Evolutionary conservation across 495 filamentous ascomycete species (phyloP).

Genomic region (Tetracladium marchalianum): DNA sequence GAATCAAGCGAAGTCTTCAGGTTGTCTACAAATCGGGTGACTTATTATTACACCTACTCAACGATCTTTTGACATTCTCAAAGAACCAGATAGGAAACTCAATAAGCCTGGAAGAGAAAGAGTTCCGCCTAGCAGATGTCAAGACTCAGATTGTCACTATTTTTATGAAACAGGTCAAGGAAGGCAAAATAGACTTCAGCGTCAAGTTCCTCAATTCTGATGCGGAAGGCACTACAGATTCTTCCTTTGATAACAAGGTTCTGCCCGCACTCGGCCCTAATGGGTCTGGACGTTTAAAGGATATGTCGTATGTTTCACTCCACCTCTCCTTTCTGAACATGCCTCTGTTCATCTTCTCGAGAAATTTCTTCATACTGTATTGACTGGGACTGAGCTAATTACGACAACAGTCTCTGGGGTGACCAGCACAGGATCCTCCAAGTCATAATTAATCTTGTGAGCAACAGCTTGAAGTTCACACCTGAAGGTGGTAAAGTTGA

Average conservation of each 20-base stretch:
- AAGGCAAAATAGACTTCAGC: conserved; percentile 60
- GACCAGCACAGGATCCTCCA: conserved; percentile 84
- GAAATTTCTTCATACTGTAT: neutral
- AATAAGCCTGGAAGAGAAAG: conserved; percentile 69
- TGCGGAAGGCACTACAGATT: conserved; percentile 5
- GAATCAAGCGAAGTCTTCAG: conserved; percentile 71
- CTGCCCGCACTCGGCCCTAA: conserved; percentile 41
- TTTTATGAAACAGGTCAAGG: conserved; percentile 80
- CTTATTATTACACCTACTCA: conserved; percentile 76
- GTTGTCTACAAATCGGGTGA: conserved; percentile 89
- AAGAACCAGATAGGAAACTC: conserved; percentile 85
- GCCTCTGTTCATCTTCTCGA: neutral
- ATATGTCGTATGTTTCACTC: conserved; percentile 32
- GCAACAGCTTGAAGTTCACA: conserved; percentile 90
- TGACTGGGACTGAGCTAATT: conserved; percentile 28
- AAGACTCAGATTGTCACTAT: conserved; percentile 70
- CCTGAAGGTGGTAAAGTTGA: conserved; percentile 53
- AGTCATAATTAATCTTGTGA: conserved; percentile 86
- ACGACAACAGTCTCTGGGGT: conserved; percentile 56
- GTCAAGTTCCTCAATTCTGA: conserved; percentile 56
- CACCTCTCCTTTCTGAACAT: neutral
- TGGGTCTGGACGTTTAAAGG: conserved; percentile 55
- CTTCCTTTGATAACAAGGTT: conserved; percentile 16
- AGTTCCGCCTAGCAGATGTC: conserved; percentile 74
- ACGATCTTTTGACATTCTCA: conserved; percentile 82